Evolutionary conservation across 2,329 filamentous ascomycete species (phyloP).

Genomic region (Microascus cirrosus): DNA sequence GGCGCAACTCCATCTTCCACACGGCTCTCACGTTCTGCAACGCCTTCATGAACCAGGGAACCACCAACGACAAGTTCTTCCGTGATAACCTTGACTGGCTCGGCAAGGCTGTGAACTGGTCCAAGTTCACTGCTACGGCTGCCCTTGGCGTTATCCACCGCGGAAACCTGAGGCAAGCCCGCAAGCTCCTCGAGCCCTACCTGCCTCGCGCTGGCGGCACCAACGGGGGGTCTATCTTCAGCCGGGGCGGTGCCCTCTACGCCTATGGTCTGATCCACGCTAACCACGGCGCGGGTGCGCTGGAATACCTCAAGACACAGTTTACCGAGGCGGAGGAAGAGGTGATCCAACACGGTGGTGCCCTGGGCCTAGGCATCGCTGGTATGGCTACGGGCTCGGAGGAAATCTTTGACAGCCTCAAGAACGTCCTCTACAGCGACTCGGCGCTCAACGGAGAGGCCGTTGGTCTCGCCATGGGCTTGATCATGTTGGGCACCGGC

Average conservation of each 20-base stretch:
- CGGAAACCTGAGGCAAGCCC: constrained; percentile 85
- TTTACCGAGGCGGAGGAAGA: constrained; percentile 73
- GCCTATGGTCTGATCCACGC: constrained; percentile 94
- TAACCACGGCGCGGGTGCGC: constrained; percentile 87
- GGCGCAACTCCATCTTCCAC: constrained; percentile 96
- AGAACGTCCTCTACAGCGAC: constrained; percentile 79
- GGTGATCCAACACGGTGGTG: constrained; percentile 93
- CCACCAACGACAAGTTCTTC: constrained; percentile 97
- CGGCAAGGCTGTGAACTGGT: constrained; percentile 98
- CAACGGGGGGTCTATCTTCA: constrained; percentile 78
- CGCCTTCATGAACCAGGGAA: constrained; percentile 98
- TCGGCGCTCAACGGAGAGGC: constrained; percentile 96
- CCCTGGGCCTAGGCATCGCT: constrained; percentile 87
- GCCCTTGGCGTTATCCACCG: constrained; percentile 94
- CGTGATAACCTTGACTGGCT: constrained; percentile 96
- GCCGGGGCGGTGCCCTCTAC: constrained; percentile 90
- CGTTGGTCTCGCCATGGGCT: constrained; percentile 88
- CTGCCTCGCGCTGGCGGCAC: constrained; percentile 68
- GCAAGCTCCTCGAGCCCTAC: constrained; percentile 90
- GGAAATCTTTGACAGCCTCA: constrained; percentile 84
- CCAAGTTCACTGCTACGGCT: constrained; percentile 95
- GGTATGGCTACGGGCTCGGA: constrained; percentile 94
- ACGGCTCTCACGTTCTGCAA: constrained; percentile 95
- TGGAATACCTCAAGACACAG: constrained; percentile 66
- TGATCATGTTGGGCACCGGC: constrained; percentile 97